Evolutionary conservation across 495 filamentous ascomycete species (phyloP).

Genomic region (Trichoderma erinaceum): DNA sequence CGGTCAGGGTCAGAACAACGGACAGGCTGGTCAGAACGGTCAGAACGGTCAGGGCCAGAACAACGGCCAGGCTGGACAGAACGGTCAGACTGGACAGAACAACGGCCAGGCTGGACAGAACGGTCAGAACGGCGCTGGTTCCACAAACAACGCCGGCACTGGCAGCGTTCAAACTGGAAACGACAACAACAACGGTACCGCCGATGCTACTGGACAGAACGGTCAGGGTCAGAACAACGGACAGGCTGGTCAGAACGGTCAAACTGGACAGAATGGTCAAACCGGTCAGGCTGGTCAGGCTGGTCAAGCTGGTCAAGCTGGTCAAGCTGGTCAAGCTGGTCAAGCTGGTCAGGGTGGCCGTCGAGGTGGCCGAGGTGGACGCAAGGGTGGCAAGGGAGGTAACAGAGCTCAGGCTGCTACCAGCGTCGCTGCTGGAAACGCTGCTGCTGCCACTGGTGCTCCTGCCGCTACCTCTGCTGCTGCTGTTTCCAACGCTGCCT

Average conservation of each 20-base stretch:
- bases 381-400: conserved; percentile 17
- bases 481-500: conserved; percentile 17
- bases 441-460: conserved; percentile 32
- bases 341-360: conserved; percentile 17
- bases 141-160: conserved; percentile 23
- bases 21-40: conserved; percentile 5
- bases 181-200: conserved; percentile 14
- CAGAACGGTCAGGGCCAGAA: conserved; percentile 15
- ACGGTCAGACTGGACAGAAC: conserved; percentile 11
- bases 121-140: conserved; percentile 3
- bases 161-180: conserved; percentile 21
- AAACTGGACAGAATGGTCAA: conserved; percentile 8
- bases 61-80: neutral
- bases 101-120: conserved; percentile 21
- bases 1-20: conserved; percentile 16
- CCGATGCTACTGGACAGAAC: conserved; percentile 19
- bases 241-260: conserved; percentile 9
- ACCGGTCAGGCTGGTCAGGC: conserved; percentile 14
- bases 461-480: conserved; percentile 24
- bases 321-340: conserved; percentile 11
- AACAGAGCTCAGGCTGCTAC: neutral
- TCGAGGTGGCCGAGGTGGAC: conserved; percentile 15
- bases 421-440: conserved; percentile 28
- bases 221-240: conserved; percentile 15
- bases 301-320: conserved; percentile 13